Conservation (phyloP, 306 rosid species). For the Rosa lucieae region DNA sequence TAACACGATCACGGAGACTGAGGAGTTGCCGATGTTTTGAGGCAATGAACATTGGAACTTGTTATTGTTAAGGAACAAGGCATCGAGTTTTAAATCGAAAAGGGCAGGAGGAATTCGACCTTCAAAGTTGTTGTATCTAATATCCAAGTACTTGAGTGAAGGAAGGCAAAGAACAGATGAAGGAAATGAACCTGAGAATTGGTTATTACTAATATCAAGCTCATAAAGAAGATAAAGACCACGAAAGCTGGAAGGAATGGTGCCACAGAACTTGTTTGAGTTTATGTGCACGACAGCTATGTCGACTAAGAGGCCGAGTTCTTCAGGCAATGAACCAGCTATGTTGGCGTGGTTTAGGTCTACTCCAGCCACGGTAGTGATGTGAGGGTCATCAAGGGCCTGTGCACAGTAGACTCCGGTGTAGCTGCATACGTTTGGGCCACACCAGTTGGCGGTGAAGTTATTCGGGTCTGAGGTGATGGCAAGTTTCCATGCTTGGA, state of each 20-base stretch:
- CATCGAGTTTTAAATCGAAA: constrained; percentile 69
- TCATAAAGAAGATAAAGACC: constrained; percentile 54
- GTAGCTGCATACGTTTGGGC: constrained; percentile 78
- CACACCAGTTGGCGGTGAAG: constrained; percentile 72
- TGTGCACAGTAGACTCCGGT: constrained; percentile 78
- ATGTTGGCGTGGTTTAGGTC: constrained; percentile 78
- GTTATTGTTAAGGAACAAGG: constrained; percentile 75
- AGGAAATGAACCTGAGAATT: constrained; percentile 68
- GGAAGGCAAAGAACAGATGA: constrained; percentile 41
- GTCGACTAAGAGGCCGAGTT: constrained; percentile 76
- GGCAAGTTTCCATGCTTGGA: constrained; percentile 78
- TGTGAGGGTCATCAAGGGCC: constrained; percentile 56
- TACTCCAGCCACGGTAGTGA: constrained; percentile 74
- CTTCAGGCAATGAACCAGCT: constrained; percentile 61
- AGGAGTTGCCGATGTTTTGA: constrained; percentile 47
- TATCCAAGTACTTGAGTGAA: constrained; percentile 56
- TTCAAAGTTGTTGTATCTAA: constrained; percentile 58
- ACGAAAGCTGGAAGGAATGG: constrained; percentile 46
- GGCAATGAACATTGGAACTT: constrained; percentile 57
- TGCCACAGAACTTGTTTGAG: constrained; percentile 73
- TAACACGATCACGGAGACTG: constrained; percentile 68
- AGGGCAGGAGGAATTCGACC: constrained; percentile 59
- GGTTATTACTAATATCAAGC: constrained; percentile 76
- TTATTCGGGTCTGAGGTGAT: constrained; percentile 67
- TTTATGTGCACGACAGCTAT: constrained; percentile 73